phyloP scores from a whole-genome alignment of 2,329 filamentous ascomycete species.

The Sclerotinia nivalis region DNA sequence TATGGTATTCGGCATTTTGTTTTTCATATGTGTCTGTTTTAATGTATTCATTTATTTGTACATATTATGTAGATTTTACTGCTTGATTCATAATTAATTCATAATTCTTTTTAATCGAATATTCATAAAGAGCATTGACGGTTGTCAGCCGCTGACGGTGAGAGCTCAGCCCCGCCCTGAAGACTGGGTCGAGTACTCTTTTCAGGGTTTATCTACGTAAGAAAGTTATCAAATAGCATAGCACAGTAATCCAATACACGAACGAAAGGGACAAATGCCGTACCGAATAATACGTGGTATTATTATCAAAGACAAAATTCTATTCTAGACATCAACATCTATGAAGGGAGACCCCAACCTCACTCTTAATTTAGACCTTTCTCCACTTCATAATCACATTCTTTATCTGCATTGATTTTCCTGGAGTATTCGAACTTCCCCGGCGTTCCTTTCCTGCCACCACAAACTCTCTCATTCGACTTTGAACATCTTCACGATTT shows the following conservation, averaged over 20 bases:
- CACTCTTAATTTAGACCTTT: not conserved
- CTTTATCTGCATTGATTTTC: slow-evolving; percentile 5
- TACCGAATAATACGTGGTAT: slow-evolving; percentile 9
- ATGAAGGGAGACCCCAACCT: slow-evolving; percentile 6
- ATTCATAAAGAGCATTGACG: not conserved
- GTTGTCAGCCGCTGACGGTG: not conserved
- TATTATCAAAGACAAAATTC: slow-evolving; percentile 5
- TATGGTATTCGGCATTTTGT: too few species aligned
- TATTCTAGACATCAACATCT: not conserved
- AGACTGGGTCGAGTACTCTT: not conserved
- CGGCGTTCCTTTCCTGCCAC: not conserved
- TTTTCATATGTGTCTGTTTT: too few species aligned
- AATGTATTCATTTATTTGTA: too few species aligned
- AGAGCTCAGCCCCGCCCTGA: not conserved
- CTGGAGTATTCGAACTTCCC: not conserved
- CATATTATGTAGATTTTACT: too few species aligned
- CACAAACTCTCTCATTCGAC: not conserved
- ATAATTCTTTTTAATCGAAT: not conserved
- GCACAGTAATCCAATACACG: not conserved
- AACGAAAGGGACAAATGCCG: not conserved
- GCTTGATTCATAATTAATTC: too few species aligned
- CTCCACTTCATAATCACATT: slow-evolving; percentile 4
- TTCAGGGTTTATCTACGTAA: slow-evolving; percentile 9
- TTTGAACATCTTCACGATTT: not conserved
- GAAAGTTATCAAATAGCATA: slow-evolving; percentile 6